Base-by-base conservation (phyloP, 148 eudicot genomes). In the Camellia granthamiana region DNA sequence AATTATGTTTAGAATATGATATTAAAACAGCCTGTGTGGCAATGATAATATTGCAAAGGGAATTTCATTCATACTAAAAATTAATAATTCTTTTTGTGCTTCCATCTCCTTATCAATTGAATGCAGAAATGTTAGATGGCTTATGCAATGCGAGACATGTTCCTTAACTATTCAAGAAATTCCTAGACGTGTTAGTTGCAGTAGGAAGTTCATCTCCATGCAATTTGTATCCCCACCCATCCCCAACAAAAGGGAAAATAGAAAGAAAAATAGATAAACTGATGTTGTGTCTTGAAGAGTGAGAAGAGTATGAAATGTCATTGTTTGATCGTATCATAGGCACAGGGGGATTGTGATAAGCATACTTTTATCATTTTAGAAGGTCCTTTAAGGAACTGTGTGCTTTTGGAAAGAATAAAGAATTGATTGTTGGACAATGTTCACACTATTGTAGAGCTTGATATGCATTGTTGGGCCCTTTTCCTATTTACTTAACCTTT, bases 21-120 rank as follows among this genome's bases (percentile, higher is more conserved):
- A 42, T 14, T 74, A 18, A 56, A 55, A 11, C 23, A 49, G 44
- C 21, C 56, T 74, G 7, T 74, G 46, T 38, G 7, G n/a, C 5
- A 41, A 8, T 74, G 10, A 42, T 5, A 8, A 9, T 16, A n/a
- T 38, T 41, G 38, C 6, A 1, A 0, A 18, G 65, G 52, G 23
- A 73, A 41, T 51, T 18, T 60, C 42, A 3, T 74, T 42, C 47
- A 3, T 74, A 3, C 49, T 74, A 42, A 16, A 58, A 30, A 46
- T 56, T 11, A 1, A 58, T 38, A 74, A 3, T 18, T 3, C 46
- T 11, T 41, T 66, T 66, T 58, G 65, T 56, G 6, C 38, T 72
- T 51, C n/a, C 21, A 60, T 60, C 42, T 64, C 68, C 42, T 74
- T 58, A 30, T 63, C 19, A 74, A 58, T 74, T 56, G 65, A 44